A percentile compares a stretch with the other conserved stretches of the same genome.
These are phyloP conservation scores for Paramarasmius palmivorus DNA, from an alignment of 1,284 basidiomycete genomes.

Conservation along the genomic window DNA sequence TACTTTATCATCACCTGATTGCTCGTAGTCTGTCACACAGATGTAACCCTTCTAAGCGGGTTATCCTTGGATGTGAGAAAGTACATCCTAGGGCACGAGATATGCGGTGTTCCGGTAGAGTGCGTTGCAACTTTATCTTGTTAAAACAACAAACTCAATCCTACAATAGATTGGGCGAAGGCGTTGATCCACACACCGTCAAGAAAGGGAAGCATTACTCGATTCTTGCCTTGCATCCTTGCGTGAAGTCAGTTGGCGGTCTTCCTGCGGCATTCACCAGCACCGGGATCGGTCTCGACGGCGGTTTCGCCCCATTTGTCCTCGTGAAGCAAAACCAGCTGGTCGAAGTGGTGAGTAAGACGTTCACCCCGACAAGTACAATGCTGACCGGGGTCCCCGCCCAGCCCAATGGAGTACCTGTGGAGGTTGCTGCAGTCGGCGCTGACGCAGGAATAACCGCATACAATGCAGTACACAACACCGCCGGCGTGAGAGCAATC, in stretches of 20 bases:
- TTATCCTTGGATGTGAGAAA: slow-evolving; percentile 14
- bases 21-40: slow-evolving; percentile 24
- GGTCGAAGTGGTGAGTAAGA: slow-evolving; percentile 21
- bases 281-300: slow-evolving; percentile 24
- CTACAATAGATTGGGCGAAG: slow-evolving; percentile 12
- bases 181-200: slow-evolving; percentile 15
- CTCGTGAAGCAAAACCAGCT: slow-evolving; percentile 19
- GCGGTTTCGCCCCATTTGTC: slow-evolving; percentile 24
- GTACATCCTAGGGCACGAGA: slow-evolving; percentile 29
- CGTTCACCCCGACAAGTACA: not conserved
- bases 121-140: slow-evolving; percentile 5
- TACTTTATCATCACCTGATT: too few species aligned
- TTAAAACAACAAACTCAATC: not conserved
- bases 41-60: slow-evolving; percentile 23
- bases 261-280: slow-evolving; percentile 11
- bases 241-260: slow-evolving; percentile 13
- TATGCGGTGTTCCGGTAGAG: slow-evolving; percentile 21
- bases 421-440: slow-evolving; percentile 24
- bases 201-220: slow-evolving; percentile 20
- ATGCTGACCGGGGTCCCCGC: not conserved
- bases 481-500: slow-evolving; percentile 18
- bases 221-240: slow-evolving; percentile 15
- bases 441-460: slow-evolving; percentile 26
- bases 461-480: slow-evolving; percentile 24
- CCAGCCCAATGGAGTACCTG: slow-evolving; percentile 22